Base-by-base conservation (phyloP, 306 rosid species). In the Abrus pulchellus region DNA sequence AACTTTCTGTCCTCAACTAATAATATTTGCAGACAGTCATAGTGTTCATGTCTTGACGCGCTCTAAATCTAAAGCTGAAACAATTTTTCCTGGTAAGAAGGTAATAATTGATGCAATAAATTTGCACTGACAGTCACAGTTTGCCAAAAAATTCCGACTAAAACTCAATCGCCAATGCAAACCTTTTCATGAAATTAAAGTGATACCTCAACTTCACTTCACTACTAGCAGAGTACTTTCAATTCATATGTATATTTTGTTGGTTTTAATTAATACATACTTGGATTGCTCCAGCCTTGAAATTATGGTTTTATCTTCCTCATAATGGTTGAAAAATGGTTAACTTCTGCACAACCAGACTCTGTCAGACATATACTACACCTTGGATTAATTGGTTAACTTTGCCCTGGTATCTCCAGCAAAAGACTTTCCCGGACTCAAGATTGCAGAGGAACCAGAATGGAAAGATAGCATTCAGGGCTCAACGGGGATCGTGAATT, bases 1-100 rank as follows among this genome's bases (percentile, higher is more conserved):
- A 74, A 75, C 70, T 72, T 75, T 13, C 38, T 65, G 32, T 72
- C 45, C 49, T 72, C 65, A 57, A 82, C 85, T 44, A 30, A 38
- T 69, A 59, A 65, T 56, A 50, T 72, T 59, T 88, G 87, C 95
- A 96, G 99, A 93, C 77, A 92, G 89, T 14, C 99, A 92, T 53
- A 67, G 62, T 20, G 80, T 96, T 86, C 93, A 67, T 77, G 94
- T 93, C 86, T 81, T 96, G 91, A 96, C 98, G 50, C 88, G 99
- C 75, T 96, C 97, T 65, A 92, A 83, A 86, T 90, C 99, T 3
- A 93, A 92, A 75, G 98, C 98, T 34, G 89, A 93, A 90, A 79
- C 57, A 84, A 89, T 93, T 84, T 95, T 96, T 87, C 97, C 99
- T 59, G 99, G 99, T 96, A 96, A 96, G 99, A 95, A 92, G 99